Conservation (phyloP, 2,329 filamentous ascomycete species). For the Colletotrichum falcatum region DNA sequence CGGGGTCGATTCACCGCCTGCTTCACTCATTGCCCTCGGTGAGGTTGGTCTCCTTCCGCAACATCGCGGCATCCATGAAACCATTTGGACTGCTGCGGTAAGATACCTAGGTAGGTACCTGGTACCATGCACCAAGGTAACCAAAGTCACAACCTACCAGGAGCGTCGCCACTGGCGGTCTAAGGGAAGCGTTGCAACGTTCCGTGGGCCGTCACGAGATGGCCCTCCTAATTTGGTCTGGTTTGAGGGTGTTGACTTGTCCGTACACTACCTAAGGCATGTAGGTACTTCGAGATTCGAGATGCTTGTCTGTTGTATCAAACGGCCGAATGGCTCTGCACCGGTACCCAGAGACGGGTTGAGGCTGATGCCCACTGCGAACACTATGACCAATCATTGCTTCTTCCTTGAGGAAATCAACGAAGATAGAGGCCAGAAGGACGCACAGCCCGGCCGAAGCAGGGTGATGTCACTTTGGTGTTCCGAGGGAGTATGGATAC, state of each 20-base stretch:
- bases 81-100: slow-evolving; percentile 5
- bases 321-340: slow-evolving; percentile 17
- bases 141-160: background rate
- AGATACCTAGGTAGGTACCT: background rate
- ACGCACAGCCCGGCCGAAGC: slow-evolving; percentile 1
- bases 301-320: slow-evolving; percentile 26
- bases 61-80: slow-evolving; percentile 23
- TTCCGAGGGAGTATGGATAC: background rate
- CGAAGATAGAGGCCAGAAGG: slow-evolving; percentile 26
- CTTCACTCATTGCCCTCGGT: slow-evolving; percentile 12
- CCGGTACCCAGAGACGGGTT: slow-evolving; percentile 6
- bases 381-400: background rate
- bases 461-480: slow-evolving; percentile 34
- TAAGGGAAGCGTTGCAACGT: slow-evolving; percentile 33
- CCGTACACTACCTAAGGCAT: background rate
- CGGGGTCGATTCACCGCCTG: slow-evolving; percentile 10
- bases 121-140: background rate
- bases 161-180: slow-evolving; percentile 22
- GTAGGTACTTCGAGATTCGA: background rate
- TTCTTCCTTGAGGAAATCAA: slow-evolving; percentile 14
- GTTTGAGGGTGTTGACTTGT: slow-evolving; percentile 11
- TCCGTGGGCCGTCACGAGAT: slow-evolving; percentile 29
- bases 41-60: background rate
- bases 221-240: slow-evolving; percentile 20
- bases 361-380: background rate